Conservation (phyloP, 352 stramenopile genomes). For the Phytophthora sansomeana region DNA sequence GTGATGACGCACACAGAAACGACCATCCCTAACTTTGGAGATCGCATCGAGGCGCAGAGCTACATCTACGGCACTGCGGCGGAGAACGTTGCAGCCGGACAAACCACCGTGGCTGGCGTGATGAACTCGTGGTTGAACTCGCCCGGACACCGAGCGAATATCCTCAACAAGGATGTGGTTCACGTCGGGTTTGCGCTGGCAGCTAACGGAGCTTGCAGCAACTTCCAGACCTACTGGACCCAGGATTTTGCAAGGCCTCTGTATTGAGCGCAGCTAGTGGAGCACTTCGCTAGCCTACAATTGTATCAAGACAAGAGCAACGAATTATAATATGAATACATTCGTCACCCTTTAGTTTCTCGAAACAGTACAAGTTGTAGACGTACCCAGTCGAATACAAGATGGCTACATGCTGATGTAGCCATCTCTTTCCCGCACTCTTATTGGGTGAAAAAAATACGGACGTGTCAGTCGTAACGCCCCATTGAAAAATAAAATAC, state of each 20-base stretch:
- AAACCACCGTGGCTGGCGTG: conserved; percentile 43
- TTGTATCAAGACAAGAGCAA: neutral
- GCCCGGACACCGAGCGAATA: conserved; percentile 49
- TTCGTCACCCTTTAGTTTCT: too few relatives aligned
- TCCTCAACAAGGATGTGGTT: conserved; percentile 40
- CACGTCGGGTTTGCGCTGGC: conserved; percentile 32
- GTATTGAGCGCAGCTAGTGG: conserved; percentile 2
- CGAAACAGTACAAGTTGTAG: too few relatives aligned
- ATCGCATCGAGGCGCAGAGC: conserved; percentile 45
- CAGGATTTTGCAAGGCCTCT: conserved; percentile 46
- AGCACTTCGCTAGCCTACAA: neutral
- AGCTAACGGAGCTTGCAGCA: conserved; percentile 33
- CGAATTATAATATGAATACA: neutral
- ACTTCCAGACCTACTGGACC: conserved; percentile 55
- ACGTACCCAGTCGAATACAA: too few relatives aligned
- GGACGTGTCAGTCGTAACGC: conserved; percentile 9
- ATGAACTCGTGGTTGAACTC: conserved; percentile 65
- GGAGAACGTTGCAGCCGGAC: conserved; percentile 57
- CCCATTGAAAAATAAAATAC: conserved; percentile 14
- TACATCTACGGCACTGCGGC: conserved; percentile 53
- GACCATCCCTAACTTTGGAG: conserved; percentile 32
- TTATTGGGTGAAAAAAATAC: neutral
- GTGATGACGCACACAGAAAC: conserved; percentile 53
- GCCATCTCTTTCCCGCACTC: conserved; percentile 5
- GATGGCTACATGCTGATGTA: too few relatives aligned